These are phyloP conservation scores for Sarocladium oryzae DNA, from an alignment of 2,329 filamentous ascomycete genomes.

Conservation along the genomic window DNA sequence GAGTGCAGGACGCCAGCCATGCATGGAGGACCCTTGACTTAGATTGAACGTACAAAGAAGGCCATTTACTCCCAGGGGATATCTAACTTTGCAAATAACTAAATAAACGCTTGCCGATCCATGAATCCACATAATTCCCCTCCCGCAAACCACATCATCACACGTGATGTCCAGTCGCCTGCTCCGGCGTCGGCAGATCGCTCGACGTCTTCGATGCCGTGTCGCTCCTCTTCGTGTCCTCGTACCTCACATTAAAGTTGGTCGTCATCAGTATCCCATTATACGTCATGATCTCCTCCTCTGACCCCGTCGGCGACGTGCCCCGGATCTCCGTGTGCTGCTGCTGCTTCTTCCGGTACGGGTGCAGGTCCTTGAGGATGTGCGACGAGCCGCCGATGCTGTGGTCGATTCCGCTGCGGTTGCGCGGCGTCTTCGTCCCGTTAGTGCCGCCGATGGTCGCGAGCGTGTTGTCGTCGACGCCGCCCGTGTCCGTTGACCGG, in stretches of 20 bases:
- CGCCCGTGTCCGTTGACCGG: conserved; percentile 10
- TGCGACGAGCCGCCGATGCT: conserved; percentile 7
- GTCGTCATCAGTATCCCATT: conserved; percentile 31
- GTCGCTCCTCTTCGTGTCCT: conserved; percentile 10
- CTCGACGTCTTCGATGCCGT: conserved; percentile 1
- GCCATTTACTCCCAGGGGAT: too few species aligned
- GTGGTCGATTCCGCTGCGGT: too few species aligned
- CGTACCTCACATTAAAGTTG: conserved; percentile 10
- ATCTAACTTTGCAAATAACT: too few species aligned
- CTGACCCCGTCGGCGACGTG: conserved; percentile 25
- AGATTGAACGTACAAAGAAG: too few species aligned
- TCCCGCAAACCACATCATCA: not conserved
- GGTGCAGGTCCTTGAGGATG: conserved; percentile 21
- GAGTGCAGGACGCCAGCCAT: too few species aligned
- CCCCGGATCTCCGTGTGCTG: conserved; percentile 25
- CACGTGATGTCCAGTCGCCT: not conserved
- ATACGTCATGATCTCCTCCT: conserved; percentile 33
- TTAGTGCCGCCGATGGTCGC: conserved; percentile 12
- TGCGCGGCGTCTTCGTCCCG: too few species aligned
- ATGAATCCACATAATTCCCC: not conserved
- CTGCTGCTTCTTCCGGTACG: conserved; percentile 16
- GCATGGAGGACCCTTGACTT: too few species aligned
- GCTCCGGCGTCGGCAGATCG: not conserved
- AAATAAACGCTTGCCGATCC: too few species aligned
- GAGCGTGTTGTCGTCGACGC: conserved; percentile 8